Percentiles rank a stretch among this genome's conserved stretches.
phyloP scores from a whole-genome alignment of 257 asterid species.

The Prunella vulgaris region DNA sequence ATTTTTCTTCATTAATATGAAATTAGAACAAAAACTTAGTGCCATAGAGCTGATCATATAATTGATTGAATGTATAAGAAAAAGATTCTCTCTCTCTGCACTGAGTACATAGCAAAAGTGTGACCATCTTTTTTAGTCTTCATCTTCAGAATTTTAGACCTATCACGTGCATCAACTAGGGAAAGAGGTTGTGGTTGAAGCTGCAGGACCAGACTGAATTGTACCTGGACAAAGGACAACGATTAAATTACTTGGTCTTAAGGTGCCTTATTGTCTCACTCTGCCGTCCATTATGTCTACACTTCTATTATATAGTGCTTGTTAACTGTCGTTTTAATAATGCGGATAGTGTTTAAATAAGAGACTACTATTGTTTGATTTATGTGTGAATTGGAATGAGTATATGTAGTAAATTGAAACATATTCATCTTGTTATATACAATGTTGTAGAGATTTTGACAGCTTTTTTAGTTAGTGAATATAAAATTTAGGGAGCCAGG shows the following conservation, averaged over 20 bases:
- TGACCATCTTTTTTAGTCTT: not conserved
- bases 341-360: too few species aligned
- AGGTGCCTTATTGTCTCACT: constrained; percentile 42
- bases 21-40: too few species aligned
- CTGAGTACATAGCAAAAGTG: constrained; percentile 9
- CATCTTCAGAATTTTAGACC: not conserved
- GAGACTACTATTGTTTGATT: not conserved
- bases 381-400: not conserved
- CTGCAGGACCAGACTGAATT: constrained; percentile 95
- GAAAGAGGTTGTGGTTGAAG: constrained; percentile 74
- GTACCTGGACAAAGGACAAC: constrained; percentile 84
- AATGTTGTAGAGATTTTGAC: not conserved
- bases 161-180: constrained; percentile 24
- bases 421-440: not conserved
- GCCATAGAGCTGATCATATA: too few species aligned
- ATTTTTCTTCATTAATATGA: too few species aligned
- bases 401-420: not conserved
- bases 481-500: not conserved
- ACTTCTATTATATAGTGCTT: not conserved
- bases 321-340: not conserved
- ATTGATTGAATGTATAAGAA: not conserved
- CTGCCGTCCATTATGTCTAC: not conserved
- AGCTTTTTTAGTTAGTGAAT: not conserved
- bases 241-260: constrained; percentile 75
- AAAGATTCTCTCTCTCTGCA: not conserved